phyloP scores from a whole-genome alignment of 1,139 yeast genomes.

The Scheffersomyces cryptocercus region DNA sequence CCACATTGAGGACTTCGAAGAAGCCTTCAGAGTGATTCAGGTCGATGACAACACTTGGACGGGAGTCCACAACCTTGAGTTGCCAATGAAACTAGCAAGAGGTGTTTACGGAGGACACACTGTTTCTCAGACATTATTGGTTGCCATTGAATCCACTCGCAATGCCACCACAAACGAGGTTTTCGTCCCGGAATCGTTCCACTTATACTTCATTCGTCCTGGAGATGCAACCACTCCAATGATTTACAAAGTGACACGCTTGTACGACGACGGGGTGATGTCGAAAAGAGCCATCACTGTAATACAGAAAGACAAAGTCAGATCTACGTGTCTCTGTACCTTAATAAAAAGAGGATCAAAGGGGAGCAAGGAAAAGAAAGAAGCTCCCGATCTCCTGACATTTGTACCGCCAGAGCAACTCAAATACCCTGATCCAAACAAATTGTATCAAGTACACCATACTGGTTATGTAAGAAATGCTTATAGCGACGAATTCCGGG shows the following conservation, averaged over 20 bases:
- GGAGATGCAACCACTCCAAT: slow-evolving; percentile 54
- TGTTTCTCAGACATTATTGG: slow-evolving; percentile 70
- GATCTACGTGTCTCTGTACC: slow-evolving; percentile 33
- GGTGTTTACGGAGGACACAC: slow-evolving; percentile 83
- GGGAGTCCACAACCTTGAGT: slow-evolving; percentile 40
- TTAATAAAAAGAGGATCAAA: slow-evolving; percentile 15
- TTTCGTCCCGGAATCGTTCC: slow-evolving; percentile 40
- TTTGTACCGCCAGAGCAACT: slow-evolving; percentile 15
- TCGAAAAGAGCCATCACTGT: slow-evolving; percentile 30
- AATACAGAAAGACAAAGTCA: slow-evolving; percentile 29
- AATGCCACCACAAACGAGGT: slow-evolving; percentile 16
- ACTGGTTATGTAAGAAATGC: slow-evolving; percentile 45
- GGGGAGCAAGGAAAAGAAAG: background rate
- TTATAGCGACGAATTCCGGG: slow-evolving; percentile 38
- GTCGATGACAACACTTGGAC: slow-evolving; percentile 29
- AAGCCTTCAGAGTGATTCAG: slow-evolving; percentile 36
- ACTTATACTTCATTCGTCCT: slow-evolving; percentile 41
- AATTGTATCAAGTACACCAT: slow-evolving; percentile 33
- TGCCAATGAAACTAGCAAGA: slow-evolving; percentile 54
- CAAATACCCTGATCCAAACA: slow-evolving; percentile 31
- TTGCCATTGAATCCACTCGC: slow-evolving; percentile 51
- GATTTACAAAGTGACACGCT: slow-evolving; percentile 56
- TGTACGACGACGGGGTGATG: slow-evolving; percentile 38
- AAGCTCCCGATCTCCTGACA: slow-evolving; percentile 13
- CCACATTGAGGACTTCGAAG: slow-evolving; percentile 30